Evolutionary conservation across 805 yeast species (phyloP), one percentile per base, ranked within the genome.

Genomic region (Candida dajiaensis): DNA sequence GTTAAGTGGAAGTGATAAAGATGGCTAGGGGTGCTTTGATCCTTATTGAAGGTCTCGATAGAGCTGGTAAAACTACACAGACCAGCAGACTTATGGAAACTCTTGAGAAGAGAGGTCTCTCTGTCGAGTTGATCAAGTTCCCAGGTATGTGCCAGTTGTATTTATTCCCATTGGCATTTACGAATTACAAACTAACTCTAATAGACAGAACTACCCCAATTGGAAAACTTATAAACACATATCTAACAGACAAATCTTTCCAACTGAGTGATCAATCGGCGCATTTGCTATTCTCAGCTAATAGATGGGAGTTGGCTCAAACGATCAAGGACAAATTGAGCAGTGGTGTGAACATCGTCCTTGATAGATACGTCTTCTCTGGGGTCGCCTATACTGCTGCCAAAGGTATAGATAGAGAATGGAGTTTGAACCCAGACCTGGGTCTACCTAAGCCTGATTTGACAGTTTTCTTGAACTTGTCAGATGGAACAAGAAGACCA

Each of bases 31-130:
- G 97, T 2, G 73, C 76, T 40, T 68, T 94, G 35, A 83, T 94
- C 20, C 76, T 89, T 1, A 73, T 94, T 2, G 99, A 94, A 65
- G 99, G 99, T 0, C 76, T 94, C 1, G 99, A 94, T 59, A 69
- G 99, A 42, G 84, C 97, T 0, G 99, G 99, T 0, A 94, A 94
- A 59, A 79, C 96, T 3, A 89, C 97, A 0, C 99, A 94, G 61
- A 75, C 84, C 7, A 59, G 64, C 3, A 53, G 59, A 3, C 55
- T 85, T 10, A 55, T 68, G 0, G 58, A 66, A 1, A 55, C 54
- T 5, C 54, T 72, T 12, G 38, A 57, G 16, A 50, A 56, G 4
- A 41, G 50, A 1, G 63, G 64, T 2, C 70, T 71, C 2, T 58
- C 67, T 6, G 74, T 74, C 4, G 69, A 70, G 46, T 65, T 85